phyloP scores from a whole-genome alignment of 129 eudicot species.

The Arctium lappa region DNA sequence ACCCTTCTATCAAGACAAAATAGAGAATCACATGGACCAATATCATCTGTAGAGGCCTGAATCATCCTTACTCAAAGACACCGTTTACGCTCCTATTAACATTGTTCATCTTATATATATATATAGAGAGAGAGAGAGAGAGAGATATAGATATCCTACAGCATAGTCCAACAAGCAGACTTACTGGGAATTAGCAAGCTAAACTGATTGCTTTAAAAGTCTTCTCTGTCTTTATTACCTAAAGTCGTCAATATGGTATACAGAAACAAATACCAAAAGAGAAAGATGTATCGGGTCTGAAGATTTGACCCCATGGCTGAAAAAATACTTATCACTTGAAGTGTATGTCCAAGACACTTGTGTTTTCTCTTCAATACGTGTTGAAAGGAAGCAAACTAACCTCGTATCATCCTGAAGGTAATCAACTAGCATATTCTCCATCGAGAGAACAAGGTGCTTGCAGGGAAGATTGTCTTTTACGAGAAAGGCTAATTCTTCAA shows the following conservation, averaged over 20 bases:
- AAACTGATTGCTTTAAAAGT: not conserved
- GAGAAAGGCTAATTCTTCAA: conserved; percentile 93
- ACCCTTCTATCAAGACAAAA: not conserved
- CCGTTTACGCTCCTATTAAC: not conserved
- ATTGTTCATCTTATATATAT: not conserved
- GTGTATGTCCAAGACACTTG: not conserved
- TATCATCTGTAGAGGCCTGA: not conserved
- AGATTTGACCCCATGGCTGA: not conserved
- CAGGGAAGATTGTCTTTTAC: conserved; percentile 76
- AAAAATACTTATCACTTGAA: not conserved
- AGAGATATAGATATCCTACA: not conserved
- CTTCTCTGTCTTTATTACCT: not conserved
- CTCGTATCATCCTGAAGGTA: conserved; percentile 64
- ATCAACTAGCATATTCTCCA: conserved; percentile 69
- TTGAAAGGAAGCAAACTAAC: conserved; percentile 30
- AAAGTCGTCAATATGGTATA: not conserved
- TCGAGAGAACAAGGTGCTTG: conserved; percentile 80
- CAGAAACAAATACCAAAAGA: not conserved
- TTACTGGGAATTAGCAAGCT: not conserved
- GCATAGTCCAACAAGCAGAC: not conserved
- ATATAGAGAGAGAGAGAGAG: too few species aligned
- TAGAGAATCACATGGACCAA: not conserved
- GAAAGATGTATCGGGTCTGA: not conserved
- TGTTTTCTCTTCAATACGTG: not conserved
- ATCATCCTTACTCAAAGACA: not conserved